Conservation (phyloP, 2,329 filamentous ascomycete species). For the Cladosporium oxysporum region DNA sequence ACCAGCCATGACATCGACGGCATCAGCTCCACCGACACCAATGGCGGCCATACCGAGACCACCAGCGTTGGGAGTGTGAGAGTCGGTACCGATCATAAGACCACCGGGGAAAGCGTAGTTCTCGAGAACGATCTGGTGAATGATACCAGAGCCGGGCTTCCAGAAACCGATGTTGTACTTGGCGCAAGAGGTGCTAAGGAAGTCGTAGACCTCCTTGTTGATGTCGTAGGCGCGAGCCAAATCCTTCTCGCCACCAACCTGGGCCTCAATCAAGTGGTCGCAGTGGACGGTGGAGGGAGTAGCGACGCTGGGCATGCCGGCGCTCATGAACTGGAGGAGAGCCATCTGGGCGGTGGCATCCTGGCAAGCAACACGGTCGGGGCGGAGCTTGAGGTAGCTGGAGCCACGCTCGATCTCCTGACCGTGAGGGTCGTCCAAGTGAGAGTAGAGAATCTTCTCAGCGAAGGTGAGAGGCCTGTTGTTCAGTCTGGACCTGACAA, state of each 20-base stretch:
- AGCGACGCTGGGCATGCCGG: constrained; percentile 91
- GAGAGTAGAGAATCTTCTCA: constrained; percentile 99
- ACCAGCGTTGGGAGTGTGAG: constrained; percentile 95
- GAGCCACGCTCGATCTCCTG: constrained; percentile 95
- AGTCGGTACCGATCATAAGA: constrained; percentile 96
- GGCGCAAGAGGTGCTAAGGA: constrained; percentile 87
- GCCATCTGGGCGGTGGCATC: constrained; percentile 99
- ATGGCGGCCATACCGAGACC: constrained; percentile 91
- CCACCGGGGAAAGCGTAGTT: constrained; percentile 99
- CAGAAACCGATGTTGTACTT: constrained; percentile 99
- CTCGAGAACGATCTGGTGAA: constrained; percentile 97
- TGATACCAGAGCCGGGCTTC: constrained; percentile 97
- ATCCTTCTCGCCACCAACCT: constrained; percentile 92
- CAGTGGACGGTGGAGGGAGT: constrained; percentile 97
- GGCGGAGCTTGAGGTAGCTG: constrained; percentile 94
- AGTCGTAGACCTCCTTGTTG: constrained; percentile 99
- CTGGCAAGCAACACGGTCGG: constrained; percentile 97
- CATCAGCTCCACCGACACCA: constrained; percentile 96
- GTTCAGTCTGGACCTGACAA: constrained; percentile 88
- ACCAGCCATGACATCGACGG: constrained; percentile 97
- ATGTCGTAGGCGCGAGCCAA: constrained; percentile 84
- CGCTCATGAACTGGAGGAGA: constrained; percentile 99
- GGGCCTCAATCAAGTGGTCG: constrained; percentile 98
- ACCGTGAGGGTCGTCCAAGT: constrained; percentile 92
- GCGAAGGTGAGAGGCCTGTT: constrained; percentile 92